Evolutionary conservation across 495 filamentous ascomycete species (phyloP).

Genomic region (Halenospora varia): DNA sequence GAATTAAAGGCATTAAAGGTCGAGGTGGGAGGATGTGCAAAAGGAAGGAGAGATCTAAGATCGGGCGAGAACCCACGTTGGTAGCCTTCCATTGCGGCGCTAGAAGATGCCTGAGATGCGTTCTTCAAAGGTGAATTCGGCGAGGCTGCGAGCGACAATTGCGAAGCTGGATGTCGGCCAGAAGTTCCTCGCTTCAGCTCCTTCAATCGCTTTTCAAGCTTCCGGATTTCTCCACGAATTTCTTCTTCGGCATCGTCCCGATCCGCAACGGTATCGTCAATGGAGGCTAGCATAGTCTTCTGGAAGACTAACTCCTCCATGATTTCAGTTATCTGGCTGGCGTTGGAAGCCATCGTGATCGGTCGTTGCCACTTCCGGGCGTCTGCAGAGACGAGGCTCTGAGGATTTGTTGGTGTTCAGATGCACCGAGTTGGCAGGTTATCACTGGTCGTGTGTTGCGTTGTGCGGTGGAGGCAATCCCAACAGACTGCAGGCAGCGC

Average conservation of each 20-base stretch:
- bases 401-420: too few species aligned
- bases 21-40: constrained; percentile 1
- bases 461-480: too few species aligned
- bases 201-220: constrained; percentile 15
- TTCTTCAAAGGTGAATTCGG: not conserved
- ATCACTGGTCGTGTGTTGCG: too few species aligned
- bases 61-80: constrained; percentile 7
- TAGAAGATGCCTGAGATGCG: not conserved
- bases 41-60: not conserved
- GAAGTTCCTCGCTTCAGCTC: constrained; percentile 6
- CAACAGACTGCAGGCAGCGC: too few species aligned
- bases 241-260: constrained; percentile 14
- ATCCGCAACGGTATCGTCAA: constrained; percentile 28
- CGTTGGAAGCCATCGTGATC: constrained; percentile 1
- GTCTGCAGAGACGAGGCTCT: too few species aligned
- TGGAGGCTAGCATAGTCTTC: constrained; percentile 34
- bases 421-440: too few species aligned
- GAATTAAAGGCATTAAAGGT: too few species aligned
- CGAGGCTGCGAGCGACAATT: not conserved
- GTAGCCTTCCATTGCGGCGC: constrained; percentile 2
- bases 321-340: constrained; percentile 22
- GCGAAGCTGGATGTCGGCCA: not conserved
- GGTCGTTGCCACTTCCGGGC: not conserved
- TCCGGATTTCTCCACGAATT: constrained; percentile 17
- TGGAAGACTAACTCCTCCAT: constrained; percentile 36